Evolutionary conservation across 495 filamentous ascomycete species (phyloP).

Genomic region (Xylaria intraflava): DNA sequence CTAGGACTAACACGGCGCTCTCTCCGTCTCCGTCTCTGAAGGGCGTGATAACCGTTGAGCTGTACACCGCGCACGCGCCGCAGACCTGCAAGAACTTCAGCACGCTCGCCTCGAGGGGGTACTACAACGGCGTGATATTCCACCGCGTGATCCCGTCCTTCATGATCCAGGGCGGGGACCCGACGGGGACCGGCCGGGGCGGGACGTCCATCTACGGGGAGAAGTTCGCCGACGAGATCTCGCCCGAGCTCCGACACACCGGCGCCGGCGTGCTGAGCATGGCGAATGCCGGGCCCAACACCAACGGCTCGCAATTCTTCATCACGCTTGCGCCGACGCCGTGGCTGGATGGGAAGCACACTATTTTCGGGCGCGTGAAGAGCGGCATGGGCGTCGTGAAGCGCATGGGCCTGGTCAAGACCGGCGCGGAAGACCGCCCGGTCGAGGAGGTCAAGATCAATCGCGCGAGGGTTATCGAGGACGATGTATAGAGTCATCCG

Average conservation of each 20-base stretch:
- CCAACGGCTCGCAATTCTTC: slow-evolving; percentile 86
- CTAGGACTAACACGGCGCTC: slow-evolving; percentile 7
- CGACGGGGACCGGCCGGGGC: slow-evolving; percentile 90
- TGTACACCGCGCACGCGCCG: slow-evolving; percentile 54
- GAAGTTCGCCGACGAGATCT: slow-evolving; percentile 91
- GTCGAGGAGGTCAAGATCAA: slow-evolving; percentile 77
- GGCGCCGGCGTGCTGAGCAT: slow-evolving; percentile 91
- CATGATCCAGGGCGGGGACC: slow-evolving; percentile 96
- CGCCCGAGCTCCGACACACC: slow-evolving; percentile 72
- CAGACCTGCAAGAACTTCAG: slow-evolving; percentile 84
- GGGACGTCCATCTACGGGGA: slow-evolving; percentile 87
- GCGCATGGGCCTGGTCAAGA: slow-evolving; percentile 88
- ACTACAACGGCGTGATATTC: slow-evolving; percentile 81
- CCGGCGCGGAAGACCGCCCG: slow-evolving; percentile 71
- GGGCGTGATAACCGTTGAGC: slow-evolving; percentile 82
- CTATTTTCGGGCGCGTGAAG: slow-evolving; percentile 92
- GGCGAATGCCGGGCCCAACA: slow-evolving; percentile 92
- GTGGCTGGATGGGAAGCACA: slow-evolving; percentile 96
- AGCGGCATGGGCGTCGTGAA: slow-evolving; percentile 75
- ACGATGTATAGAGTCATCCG: not conserved
- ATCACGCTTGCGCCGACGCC: slow-evolving; percentile 92
- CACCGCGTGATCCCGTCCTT: slow-evolving; percentile 95
- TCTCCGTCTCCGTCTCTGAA: slow-evolving; percentile 9
- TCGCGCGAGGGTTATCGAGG: slow-evolving; percentile 52
- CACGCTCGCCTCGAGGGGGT: slow-evolving; percentile 69